phyloP scores from a whole-genome alignment of 2,329 filamentous ascomycete species.

The Trichoderma polysporum region DNA sequence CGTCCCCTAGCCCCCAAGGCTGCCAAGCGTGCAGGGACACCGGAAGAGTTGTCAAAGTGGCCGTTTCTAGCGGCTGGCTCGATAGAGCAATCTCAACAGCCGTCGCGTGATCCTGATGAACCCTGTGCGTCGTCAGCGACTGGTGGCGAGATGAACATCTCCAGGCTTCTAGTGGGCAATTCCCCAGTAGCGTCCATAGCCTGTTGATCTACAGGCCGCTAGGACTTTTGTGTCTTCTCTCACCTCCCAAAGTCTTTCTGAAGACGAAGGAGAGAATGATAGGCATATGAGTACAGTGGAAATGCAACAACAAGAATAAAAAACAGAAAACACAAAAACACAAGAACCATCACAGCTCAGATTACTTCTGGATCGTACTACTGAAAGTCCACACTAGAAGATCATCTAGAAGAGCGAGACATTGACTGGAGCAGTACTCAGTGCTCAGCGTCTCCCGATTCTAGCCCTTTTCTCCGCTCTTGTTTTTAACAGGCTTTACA shows the following conservation, averaged over 20 bases:
- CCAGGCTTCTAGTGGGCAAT: constrained; percentile 59
- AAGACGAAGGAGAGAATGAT: background rate
- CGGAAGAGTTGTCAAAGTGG: constrained; percentile 50
- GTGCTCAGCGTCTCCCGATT: background rate
- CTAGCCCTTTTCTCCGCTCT: background rate
- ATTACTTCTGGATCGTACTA: background rate
- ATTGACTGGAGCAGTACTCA: background rate
- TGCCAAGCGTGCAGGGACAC: constrained; percentile 42
- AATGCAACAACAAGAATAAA: background rate
- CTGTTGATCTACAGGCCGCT: background rate
- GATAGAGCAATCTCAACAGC: constrained; percentile 27
- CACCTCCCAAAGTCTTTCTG: background rate
- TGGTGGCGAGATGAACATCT: constrained; percentile 62
- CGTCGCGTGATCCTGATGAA: constrained; percentile 47
- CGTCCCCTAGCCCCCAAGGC: constrained; percentile 36
- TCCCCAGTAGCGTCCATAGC: constrained; percentile 29
- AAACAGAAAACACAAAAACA: background rate
- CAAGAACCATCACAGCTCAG: background rate
- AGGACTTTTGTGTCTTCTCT: background rate
- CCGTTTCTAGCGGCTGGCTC: constrained; percentile 38
- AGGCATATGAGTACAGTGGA: background rate
- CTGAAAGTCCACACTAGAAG: background rate
- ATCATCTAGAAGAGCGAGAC: background rate
- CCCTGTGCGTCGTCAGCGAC: constrained; percentile 40
- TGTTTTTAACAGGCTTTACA: too few species aligned